Evolutionary conservation across 2,329 filamentous ascomycete genomes (phyloP), one percentile per base, ranked within the genome.

Genomic region (Beauveria brongniartii): DNA sequence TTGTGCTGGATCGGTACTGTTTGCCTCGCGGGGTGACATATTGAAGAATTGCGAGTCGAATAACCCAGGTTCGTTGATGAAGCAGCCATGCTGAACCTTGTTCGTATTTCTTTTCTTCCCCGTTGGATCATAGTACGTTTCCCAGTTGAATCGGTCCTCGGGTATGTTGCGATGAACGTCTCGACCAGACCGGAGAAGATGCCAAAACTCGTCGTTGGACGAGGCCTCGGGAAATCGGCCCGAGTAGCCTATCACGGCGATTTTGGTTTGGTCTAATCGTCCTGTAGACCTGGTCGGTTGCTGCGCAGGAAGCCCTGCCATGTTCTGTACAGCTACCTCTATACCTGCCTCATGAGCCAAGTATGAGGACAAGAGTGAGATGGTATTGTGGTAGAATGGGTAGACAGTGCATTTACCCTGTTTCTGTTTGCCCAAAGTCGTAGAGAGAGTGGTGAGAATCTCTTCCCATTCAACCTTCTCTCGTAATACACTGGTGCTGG

Each of bases 41-140:
- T 89, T 89, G 80, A 92, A 92, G 76, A 92, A 91, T 1, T 82
- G 78, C 3, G 87, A 82, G 67, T 92, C 89, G 67, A 92, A 92
- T 24, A 87, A 76, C 59, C 86, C 87, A 0, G 88, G 87, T 60
- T 89, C 79, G 43, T 90, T 82, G 61, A 90, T 30, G 40, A 44
- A 55, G 10, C 53, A 55, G 24, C 53, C 53, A 43, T 55, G 26
- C 5, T 30, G 2, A 3, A 34, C n/a, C n/a, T 22, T 41, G 41
- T 6, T 55, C 16, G 40, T 46, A 12, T 55, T 55, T 34, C 26
- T 85, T 43, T 77, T 79, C 68, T 88, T 87, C 6, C 86, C 86
- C 2, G 83, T 84, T 3, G 86, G 80, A 66, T 91, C 87, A 63
- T 80, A 85, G 68, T 91, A 87, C 9, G 82, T 81, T 34, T 55